Evolutionary conservation across 148 eudicot genomes (phyloP).

Genomic region (Fagopyrum homotropicum): DNA sequence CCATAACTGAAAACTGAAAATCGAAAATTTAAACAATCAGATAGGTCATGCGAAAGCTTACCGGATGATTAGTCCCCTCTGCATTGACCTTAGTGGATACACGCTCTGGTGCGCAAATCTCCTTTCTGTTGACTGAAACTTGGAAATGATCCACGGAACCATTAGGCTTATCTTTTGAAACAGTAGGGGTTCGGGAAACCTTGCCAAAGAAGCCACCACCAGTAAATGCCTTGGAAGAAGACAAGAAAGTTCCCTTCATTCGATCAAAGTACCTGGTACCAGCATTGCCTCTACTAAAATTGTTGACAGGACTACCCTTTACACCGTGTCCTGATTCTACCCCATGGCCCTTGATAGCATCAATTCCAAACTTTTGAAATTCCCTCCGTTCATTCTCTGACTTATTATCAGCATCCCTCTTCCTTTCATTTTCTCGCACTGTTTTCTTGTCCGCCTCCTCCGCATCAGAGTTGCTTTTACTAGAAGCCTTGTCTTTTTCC

Average conservation of each 20-base stretch:
- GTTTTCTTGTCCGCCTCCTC: slow-evolving; percentile 75
- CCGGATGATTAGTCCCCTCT: slow-evolving; percentile 36
- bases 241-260: slow-evolving; percentile 75
- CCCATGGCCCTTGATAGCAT: slow-evolving; percentile 37
- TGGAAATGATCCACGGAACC: slow-evolving; percentile 37
- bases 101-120: slow-evolving; percentile 38
- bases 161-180: slow-evolving; percentile 63
- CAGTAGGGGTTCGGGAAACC: slow-evolving; percentile 33
- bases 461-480: slow-evolving; percentile 93
- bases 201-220: slow-evolving; percentile 78
- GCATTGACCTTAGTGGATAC: slow-evolving; percentile 49
- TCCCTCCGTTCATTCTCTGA: slow-evolving; percentile 54
- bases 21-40: not conserved
- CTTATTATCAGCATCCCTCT: slow-evolving; percentile 48
- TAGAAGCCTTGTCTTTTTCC: slow-evolving; percentile 77
- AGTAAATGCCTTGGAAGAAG: slow-evolving; percentile 83
- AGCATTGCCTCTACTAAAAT: slow-evolving; percentile 51
- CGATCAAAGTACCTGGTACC: slow-evolving; percentile 87
- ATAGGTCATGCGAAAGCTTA: slow-evolving; percentile 34
- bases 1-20: not conserved
- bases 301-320: slow-evolving; percentile 42
- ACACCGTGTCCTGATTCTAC: slow-evolving; percentile 36
- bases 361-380: slow-evolving; percentile 38
- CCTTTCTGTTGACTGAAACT: slow-evolving; percentile 45
- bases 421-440: slow-evolving; percentile 58